Conservation (phyloP, 257 asterid genomes). For the Jacaranda mimosifolia region DNA sequence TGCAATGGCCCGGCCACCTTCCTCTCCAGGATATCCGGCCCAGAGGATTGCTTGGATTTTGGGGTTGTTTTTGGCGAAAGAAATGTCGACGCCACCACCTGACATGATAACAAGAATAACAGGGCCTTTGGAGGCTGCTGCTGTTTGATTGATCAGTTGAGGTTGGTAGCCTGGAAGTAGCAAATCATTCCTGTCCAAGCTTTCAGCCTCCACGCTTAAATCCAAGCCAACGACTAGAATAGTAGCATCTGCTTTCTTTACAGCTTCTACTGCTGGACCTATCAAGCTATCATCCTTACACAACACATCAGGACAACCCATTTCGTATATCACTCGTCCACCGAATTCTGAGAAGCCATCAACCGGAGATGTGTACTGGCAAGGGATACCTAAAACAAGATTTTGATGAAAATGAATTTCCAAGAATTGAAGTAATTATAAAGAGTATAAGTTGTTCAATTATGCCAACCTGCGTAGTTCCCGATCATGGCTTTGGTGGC, state of each 20-base stretch:
- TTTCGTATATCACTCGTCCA: slow-evolving; percentile 27
- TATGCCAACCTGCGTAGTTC: slow-evolving; percentile 47
- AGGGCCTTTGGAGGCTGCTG: slow-evolving; percentile 48
- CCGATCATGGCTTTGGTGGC: slow-evolving; percentile 55
- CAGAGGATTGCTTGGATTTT: slow-evolving; percentile 47
- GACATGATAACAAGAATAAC: slow-evolving; percentile 52
- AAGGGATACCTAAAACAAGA: slow-evolving; percentile 51
- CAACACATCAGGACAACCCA: slow-evolving; percentile 48
- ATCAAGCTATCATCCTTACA: slow-evolving; percentile 43
- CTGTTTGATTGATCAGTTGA: slow-evolving; percentile 42
- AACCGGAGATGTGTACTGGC: slow-evolving; percentile 44
- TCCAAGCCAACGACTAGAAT: slow-evolving; percentile 50
- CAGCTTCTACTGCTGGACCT: slow-evolving; percentile 46
- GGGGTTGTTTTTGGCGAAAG: slow-evolving; percentile 41
- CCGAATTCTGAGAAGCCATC: slow-evolving; percentile 38
- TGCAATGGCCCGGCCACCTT: slow-evolving; percentile 58
- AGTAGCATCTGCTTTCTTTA: slow-evolving; percentile 48
- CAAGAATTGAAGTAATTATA: neutral
- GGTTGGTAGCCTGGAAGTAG: slow-evolving; percentile 55
- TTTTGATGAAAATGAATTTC: neutral
- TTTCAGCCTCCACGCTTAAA: slow-evolving; percentile 47
- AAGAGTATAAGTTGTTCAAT: neutral
- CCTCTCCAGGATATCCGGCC: slow-evolving; percentile 66
- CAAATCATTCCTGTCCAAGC: slow-evolving; percentile 31
- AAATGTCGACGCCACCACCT: slow-evolving; percentile 56